Base-by-base conservation (phyloP, 2,329 filamentous ascomycete genomes). In the Aspergillus bombycis region DNA sequence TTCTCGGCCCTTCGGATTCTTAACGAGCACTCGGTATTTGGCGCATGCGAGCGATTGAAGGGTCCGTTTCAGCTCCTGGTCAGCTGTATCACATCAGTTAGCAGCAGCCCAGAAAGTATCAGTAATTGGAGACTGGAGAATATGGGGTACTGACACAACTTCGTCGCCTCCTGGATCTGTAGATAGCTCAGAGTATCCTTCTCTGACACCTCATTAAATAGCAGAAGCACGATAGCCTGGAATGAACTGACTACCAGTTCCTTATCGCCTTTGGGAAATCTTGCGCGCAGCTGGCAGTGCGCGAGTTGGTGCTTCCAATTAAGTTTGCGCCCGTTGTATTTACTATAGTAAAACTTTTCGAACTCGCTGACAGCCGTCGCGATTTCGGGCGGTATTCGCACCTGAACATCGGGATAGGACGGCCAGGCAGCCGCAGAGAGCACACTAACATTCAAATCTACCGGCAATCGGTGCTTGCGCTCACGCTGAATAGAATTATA, bases 11-110 rank as follows among this genome's bases (percentile, higher is more conserved):
- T 92, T 93, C 41, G 95, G 95, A 65, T 90, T 87, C 79, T 99
- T 99, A 50, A 82, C 85, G 21, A 99, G 84, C 12, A 97, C 92
- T 8, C 93, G 89, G 34, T 91, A 86, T 80, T 93, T 95, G 67
- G 91, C 94, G 76, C 94, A 98, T 3, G 96, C 95, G 36, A 99
- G 88, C 5, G 94, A 97, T 78, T 99, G 95, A 19, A 99, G 86
- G 0, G 95, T 99, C 62, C 95, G 91, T 70, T 91, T 88, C 26
- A 99, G 87, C 74, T 98, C 93, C 38, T 83, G 82, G 58, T 92
- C 91, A 45, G 88, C 85, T 88, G 68, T 48, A 63, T 45, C 57
- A 8, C 62, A 68, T 68, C 68, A 68, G 75, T 76, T 68, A 75
- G 72, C 64, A 65, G 66, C 26, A 38, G 50, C 14, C 30, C 41